Base-by-base conservation (phyloP, 257 asterid species). In the Leptodermis oblonga region DNA sequence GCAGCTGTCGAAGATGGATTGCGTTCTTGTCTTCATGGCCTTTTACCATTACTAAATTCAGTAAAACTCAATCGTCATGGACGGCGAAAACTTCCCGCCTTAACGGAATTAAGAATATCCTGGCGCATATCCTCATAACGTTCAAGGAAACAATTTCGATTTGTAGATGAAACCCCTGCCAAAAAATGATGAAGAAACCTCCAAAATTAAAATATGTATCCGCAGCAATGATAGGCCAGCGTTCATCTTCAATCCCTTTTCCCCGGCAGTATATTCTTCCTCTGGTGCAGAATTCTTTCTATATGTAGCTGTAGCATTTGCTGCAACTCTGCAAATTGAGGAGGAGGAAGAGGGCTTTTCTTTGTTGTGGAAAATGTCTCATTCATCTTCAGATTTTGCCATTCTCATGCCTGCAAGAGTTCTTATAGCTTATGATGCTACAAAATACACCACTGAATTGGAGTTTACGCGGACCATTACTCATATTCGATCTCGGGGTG, bases 401-500 rank as follows among this genome's bases (percentile, higher is more conserved):
- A 46, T 54, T 45, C 83, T 80, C 10, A 67, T 82, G 83, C 79
- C 82, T 1, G 81, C 83, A 23, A 79, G 79, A 5, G 73, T 87
- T 65, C 77, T 90, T 45, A 71, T 90, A n/a, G 92, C 84, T 25
- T 87, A 49, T 31, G 95, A 90, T 68, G 96, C 89, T 1, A 83
- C 83, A 0, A 90, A 75, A 79, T 82, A 78, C 62, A 90, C 75
- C 7, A 62, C 42, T 8, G 64, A 65, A 31, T 39, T 72, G 33
- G 90, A 82, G 69, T 69, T 87, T 60, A 73, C 63, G 70, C 72
- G 64, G 4, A 84, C 80, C 18, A 77, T 83, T 31, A 28, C 69
- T 23, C 70, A 70, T 65, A 78, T 87, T 52, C 71, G 81, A 69
- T 51, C 65, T 54, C 67, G 78, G 41, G 90, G 76, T 28, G 75